Base-by-base conservation (phyloP, 192 early-diverging fungal genomes). In the Backusella mclennaniae region DNA sequence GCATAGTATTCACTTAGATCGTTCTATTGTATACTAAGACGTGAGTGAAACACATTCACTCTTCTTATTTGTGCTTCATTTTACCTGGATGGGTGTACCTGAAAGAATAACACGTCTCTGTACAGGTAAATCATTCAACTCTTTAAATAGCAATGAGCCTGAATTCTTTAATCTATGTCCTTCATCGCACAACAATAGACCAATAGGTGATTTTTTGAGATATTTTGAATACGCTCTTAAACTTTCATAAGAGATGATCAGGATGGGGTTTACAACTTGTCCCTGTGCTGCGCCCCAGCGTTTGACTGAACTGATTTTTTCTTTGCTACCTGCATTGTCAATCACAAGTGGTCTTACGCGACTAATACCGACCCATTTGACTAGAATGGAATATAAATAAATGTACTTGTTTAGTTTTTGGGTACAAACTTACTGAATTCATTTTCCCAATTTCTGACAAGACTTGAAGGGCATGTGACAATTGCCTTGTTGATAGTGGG, bases 401-500 rank as follows among this genome's bases (percentile, higher is more conserved):
- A 23, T 21, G 29, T 35, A 3, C 33, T 3, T 33, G 33, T 3
- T 33, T 35, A 0, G 14, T 21, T 31, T 68, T 42, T 17, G 33
- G 33, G 3, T 33, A 12, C 0, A n/a, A 23, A 41, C 42, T 46
- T 79, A 82, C 84, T 83, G 14, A 98, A 77, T 87, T 99, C 98
- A 79, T 99, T 99, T 17, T 93, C 96, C 98, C 98, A 99, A 80
- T 99, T 99, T 79, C 90, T 92, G 7, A 99, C 98, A 49, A 99
- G 87, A 78, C 90, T 93, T 38, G 94, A 96, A 0, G 98, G 98
- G 76, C 98, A 99, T 8, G 92, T 96, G 49, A 99, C 97, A 74
- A 99, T 97, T 42, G 90, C 93, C 82, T 99, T 99, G 63, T 97
- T 95, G 38, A 98, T 97, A 0, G 94, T 95, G 2, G 95, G 92